Evolutionary conservation across 257 asterid species (phyloP).

Genomic region (Solanum neorickii): DNA sequence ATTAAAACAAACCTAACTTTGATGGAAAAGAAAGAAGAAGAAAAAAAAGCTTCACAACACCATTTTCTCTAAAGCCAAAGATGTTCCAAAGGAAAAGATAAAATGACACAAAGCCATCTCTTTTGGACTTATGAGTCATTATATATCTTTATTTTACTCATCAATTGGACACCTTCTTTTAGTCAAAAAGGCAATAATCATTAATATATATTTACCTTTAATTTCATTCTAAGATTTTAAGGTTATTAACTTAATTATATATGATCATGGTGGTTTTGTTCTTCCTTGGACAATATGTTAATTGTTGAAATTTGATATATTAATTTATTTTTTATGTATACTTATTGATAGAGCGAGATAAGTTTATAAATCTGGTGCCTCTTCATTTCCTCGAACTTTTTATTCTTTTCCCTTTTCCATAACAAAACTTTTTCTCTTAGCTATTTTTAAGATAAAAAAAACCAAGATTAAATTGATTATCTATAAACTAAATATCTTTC

Average conservation of each 20-base stretch:
- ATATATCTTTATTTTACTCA: background rate
- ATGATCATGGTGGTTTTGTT: background rate
- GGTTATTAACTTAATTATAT: background rate
- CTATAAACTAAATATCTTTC: background rate
- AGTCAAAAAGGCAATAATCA: background rate
- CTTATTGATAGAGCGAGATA: background rate
- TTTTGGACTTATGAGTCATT: background rate
- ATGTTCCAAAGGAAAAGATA: background rate
- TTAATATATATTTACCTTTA: background rate
- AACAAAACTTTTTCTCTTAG: background rate
- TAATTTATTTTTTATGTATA: background rate
- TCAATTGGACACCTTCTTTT: background rate
- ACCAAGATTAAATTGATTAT: background rate
- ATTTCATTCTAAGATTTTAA: background rate
- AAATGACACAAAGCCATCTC: background rate
- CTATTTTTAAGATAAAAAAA: background rate
- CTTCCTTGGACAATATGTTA: background rate
- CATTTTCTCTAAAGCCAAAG: slow-evolving; percentile 1
- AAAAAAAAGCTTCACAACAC: background rate
- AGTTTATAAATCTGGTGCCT: background rate
- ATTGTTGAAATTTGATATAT: background rate
- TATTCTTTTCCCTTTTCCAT: background rate
- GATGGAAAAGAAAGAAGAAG: background rate
- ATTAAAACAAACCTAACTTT: background rate
- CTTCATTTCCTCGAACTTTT: background rate